Conservation (phyloP, 1,284 basidiomycete genomes). For the Ustilago trichophora region DNA sequence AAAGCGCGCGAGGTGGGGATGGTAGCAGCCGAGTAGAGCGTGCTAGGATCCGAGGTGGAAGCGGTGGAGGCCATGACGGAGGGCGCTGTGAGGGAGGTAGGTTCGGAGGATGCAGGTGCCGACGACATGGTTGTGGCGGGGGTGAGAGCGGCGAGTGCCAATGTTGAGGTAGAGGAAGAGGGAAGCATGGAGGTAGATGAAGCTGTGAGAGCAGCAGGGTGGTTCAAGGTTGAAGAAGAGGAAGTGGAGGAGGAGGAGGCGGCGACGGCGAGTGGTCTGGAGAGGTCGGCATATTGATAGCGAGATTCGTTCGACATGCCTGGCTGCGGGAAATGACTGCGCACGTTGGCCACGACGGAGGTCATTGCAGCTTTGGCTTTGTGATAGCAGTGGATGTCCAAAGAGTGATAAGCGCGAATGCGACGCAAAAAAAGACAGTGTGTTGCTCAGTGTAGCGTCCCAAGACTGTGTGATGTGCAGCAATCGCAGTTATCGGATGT, state of each 20-base stretch:
- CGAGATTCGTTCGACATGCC: conserved; percentile 45
- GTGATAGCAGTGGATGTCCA: no score
- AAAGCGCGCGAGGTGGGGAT: conserved; percentile 15
- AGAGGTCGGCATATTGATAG: conserved; percentile 30
- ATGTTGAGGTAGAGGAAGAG: conserved; percentile 16
- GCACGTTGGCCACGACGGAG: conserved; percentile 39
- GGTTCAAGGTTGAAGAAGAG: no score
- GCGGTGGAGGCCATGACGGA: conserved; percentile 14
- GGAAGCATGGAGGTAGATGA: conserved; percentile 15
- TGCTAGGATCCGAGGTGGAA: conserved; percentile 13
- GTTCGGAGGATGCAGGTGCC: conserved; percentile 11
- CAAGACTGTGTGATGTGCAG: background rate
- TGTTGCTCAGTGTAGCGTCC: no score
- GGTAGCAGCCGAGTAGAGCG: conserved; percentile 15
- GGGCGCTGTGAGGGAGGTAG: conserved; percentile 8
- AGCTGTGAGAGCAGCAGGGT: no score
- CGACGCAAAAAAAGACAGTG: no score
- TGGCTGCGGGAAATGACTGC: conserved; percentile 37
- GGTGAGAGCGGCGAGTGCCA: conserved; percentile 16
- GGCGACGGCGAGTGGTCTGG: conserved; percentile 14
- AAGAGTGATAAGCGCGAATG: no score
- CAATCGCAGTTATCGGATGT: conserved; percentile 1
- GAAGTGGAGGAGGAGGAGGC: conserved; percentile 5
- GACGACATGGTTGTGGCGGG: conserved; percentile 16
- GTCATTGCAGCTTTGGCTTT: conserved; percentile 45